Percentiles rank a stretch among this genome's conserved stretches.
Conservation (phyloP, 2,329 filamentous ascomycete species). For the Claviceps quebecensis region DNA sequence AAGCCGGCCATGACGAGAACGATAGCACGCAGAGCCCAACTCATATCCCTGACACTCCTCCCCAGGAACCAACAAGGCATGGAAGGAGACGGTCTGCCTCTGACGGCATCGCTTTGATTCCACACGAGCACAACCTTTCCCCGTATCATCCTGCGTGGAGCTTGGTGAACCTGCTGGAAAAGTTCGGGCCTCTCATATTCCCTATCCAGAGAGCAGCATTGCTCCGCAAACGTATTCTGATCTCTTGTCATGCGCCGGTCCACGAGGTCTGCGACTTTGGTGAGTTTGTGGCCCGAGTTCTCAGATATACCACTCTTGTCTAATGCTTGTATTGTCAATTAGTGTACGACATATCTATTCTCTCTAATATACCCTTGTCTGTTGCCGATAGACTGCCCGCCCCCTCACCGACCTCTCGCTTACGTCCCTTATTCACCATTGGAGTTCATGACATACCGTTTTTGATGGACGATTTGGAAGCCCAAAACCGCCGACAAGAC, state of each 20-base stretch:
- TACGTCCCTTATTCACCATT: conserved; percentile 79
- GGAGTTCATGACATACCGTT: conserved; percentile 86
- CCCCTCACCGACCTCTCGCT: conserved; percentile 46
- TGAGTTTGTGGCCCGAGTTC: conserved; percentile 24
- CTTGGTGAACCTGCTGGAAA: conserved; percentile 60
- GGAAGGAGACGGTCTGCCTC: conserved; percentile 45
- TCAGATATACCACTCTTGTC: background rate
- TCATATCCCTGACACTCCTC: conserved; percentile 22
- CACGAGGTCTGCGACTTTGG: conserved; percentile 80
- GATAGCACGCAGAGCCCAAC: background rate
- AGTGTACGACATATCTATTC: conserved; percentile 91
- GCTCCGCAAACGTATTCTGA: conserved; percentile 72
- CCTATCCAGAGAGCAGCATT: conserved; percentile 79
- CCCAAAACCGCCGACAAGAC: conserved; percentile 23
- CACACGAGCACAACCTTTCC: conserved; percentile 52
- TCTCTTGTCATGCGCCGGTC: conserved; percentile 77
- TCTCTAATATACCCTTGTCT: conserved; percentile 73
- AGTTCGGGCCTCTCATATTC: conserved; percentile 84
- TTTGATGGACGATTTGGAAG: conserved; percentile 48
- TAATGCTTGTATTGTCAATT: background rate
- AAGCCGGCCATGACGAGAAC: conserved; percentile 19
- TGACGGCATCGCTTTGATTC: conserved; percentile 44
- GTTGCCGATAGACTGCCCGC: conserved; percentile 55
- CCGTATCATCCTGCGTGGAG: conserved; percentile 78
- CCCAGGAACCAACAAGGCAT: conserved; percentile 27